A percentile compares a stretch with the other conserved stretches of the same genome.
Conservation (phyloP, 75 land plant species). For the Cryptomeria japonica region DNA sequence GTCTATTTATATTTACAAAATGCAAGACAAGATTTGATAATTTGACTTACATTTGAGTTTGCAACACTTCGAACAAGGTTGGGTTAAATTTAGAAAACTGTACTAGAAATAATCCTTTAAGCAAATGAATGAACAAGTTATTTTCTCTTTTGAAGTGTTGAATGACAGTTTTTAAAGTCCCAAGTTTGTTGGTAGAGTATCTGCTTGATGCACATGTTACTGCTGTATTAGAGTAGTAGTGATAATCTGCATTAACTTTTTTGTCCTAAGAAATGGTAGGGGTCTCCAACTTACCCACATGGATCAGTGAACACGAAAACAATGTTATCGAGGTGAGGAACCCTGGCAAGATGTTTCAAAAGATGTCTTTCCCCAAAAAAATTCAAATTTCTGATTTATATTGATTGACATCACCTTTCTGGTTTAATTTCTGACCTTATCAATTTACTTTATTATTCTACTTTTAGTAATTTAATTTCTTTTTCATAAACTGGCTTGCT, state of each 20-base stretch:
- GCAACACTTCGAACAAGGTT: not conserved
- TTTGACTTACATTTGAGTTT: not conserved
- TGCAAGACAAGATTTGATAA: no score
- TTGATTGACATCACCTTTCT: not conserved
- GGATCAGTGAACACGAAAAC: not conserved
- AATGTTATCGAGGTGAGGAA: not conserved
- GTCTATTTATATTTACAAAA: no score
- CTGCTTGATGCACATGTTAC: not conserved
- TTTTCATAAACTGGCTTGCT: not conserved
- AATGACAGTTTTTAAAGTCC: not conserved
- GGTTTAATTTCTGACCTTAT: not conserved
- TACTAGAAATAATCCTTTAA: not conserved
- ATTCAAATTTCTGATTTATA: not conserved
- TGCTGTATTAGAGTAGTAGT: not conserved
- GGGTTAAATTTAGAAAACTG: not conserved
- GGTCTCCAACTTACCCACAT: not conserved
- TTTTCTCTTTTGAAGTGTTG: not conserved
- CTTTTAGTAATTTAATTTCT: not conserved
- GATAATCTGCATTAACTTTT: not conserved
- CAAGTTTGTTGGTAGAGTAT: not conserved
- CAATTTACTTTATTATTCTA: not conserved
- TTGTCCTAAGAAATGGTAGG: not conserved
- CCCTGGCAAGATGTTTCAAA: not conserved
- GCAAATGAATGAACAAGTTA: not conserved
- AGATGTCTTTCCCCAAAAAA: not conserved